Conservation (phyloP, 768 basidiomycete species). For the Nidularia pulvinata region DNA sequence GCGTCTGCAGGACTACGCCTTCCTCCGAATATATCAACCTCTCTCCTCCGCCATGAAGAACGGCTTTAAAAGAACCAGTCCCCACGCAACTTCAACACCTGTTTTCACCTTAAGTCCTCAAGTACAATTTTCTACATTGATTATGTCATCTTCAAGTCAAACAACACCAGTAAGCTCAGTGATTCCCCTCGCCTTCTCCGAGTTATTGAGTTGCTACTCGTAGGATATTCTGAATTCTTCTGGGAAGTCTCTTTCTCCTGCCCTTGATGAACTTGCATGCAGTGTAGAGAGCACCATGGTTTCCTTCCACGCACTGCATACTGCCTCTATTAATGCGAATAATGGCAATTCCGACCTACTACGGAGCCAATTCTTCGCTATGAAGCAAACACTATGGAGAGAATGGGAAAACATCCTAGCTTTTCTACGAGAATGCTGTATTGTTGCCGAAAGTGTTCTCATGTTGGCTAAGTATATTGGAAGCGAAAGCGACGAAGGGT, state of each 20-base stretch:
- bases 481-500: background rate
- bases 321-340: conserved; percentile 5
- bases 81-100: too few relatives aligned
- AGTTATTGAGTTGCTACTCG: background rate
- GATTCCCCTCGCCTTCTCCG: too few relatives aligned
- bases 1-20: too few relatives aligned
- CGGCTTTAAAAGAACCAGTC: too few relatives aligned
- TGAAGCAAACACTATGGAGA: background rate
- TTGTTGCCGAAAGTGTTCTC: background rate
- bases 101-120: too few relatives aligned
- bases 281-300: conserved; percentile 3
- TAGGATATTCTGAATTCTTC: background rate
- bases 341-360: background rate
- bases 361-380: background rate
- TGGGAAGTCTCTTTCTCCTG: background rate
- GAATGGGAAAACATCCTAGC: background rate
- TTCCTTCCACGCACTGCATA: conserved; percentile 4
- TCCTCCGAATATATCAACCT: too few relatives aligned
- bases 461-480: background rate
- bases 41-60: too few relatives aligned
- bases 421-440: background rate
- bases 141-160: too few relatives aligned
- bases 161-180: too few relatives aligned
- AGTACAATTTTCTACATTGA: too few relatives aligned
- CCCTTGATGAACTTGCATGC: background rate